Base-by-base conservation (phyloP, 2,329 filamentous ascomycete genomes). In the Coniella lustricola region DNA sequence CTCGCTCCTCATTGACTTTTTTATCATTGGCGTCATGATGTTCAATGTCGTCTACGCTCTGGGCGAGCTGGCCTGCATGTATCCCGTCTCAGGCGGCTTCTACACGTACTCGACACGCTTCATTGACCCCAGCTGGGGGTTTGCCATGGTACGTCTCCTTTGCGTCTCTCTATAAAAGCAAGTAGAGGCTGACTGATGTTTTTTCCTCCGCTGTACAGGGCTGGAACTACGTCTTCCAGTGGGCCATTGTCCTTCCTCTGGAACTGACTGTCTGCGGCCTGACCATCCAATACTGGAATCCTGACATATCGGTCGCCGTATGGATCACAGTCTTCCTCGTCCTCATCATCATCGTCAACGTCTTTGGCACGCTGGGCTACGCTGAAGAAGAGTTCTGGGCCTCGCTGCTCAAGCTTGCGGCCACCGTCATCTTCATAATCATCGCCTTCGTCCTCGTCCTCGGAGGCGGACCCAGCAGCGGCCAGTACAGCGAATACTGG, bases 361-460 rank as follows among this genome's bases (percentile, higher is more conserved):
- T 81, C 38, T 80, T 80, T 40, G 78, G 78, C 12, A 72, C 77
- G 1, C 63, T 74, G 3, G 74, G 74, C 7, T 78, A 78, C 49
- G 76, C 68, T 12, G 77, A 76, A 56, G 79, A 82, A 49, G 80
- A 84, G 56, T 84, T 82, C 57, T 69, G 74, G 59, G 71, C 81
- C 1, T 72, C 74, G 5, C 60, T 74, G 5, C 65, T 83, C 50
- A 84, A 84, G 58, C 68, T 83, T 12, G 59, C 63, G 0, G 79
- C 81, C 3, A 79, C 75, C 44, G 62, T 79, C 31, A 73, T 81
- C 40, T 85, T 84, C 65, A 83, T 86, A 67, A 71, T 85, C 51
- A 71, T 82, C 38, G 73, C 74, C 14, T 71, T 84, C 32, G 67
- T 83, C 18, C 67, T 80, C 33, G 75, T 81, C 35, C 69, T 72